These are phyloP conservation scores for Eleusine coracana DNA, from an alignment of 176 grass and related monocot genomes.

Conservation along the genomic window DNA sequence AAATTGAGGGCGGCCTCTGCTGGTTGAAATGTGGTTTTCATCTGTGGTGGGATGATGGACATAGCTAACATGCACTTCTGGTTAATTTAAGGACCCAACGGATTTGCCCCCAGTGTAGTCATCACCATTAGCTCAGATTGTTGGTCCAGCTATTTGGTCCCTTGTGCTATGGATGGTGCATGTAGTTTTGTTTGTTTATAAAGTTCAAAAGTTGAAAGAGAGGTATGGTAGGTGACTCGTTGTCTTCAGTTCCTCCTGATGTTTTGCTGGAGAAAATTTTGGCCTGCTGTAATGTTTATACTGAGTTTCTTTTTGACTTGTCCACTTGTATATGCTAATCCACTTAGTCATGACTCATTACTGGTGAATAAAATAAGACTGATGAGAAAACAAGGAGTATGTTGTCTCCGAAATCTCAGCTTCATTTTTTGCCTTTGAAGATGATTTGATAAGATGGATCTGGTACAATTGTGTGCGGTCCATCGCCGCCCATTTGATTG, in stretches of 20 bases:
- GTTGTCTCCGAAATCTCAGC: no score
- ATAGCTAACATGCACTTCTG: not conserved
- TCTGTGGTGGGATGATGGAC: not conserved
- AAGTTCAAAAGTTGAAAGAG: not conserved
- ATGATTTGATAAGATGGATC: no score
- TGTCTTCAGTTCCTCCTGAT: not conserved
- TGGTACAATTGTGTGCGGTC: no score
- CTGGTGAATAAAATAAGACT: no score
- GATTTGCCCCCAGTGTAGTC: not conserved
- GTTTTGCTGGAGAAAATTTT: not conserved
- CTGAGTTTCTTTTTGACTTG: no score
- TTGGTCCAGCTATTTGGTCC: not conserved
- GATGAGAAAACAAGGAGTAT: no score
- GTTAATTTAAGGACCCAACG: not conserved
- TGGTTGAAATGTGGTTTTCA: slow-evolving; percentile 31
- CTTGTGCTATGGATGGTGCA: not conserved
- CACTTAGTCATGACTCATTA: no score
- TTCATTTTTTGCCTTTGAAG: no score
- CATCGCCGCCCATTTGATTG: no score
- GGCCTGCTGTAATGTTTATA: not conserved
- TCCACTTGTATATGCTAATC: no score
- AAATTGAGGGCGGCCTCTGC: not conserved
- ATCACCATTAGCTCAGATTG: not conserved
- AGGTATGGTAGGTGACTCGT: not conserved
- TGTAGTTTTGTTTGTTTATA: not conserved